phyloP scores from a whole-genome alignment of 108 stramenopile species.

The Nitzschia putrida region DNA sequence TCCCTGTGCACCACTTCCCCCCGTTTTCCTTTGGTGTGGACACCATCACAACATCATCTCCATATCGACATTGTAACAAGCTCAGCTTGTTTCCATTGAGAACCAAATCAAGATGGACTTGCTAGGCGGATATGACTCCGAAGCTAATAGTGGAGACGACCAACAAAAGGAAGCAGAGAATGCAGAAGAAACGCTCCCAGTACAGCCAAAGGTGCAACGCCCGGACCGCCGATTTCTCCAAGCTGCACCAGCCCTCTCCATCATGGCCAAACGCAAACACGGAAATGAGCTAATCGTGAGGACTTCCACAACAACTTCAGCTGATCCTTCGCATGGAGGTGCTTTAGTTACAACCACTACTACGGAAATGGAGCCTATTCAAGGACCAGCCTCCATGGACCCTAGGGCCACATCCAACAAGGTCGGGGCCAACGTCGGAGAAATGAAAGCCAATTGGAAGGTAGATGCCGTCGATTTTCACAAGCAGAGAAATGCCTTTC shows the following conservation, averaged over 20 bases:
- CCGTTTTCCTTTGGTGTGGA: too few species aligned
- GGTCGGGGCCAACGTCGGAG: background rate
- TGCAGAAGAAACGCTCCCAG: background rate
- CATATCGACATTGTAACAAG: too few species aligned
- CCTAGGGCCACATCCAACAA: slow-evolving; percentile 17
- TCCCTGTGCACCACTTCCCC: too few species aligned
- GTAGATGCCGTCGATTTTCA: slow-evolving; percentile 63
- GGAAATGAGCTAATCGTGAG: slow-evolving; percentile 43
- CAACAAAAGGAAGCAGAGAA: background rate
- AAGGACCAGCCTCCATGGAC: slow-evolving; percentile 52
- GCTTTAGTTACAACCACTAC: slow-evolving; percentile 16
- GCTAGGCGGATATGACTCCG: slow-evolving; percentile 43
- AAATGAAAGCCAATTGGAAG: slow-evolving; percentile 48
- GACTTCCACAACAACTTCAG: background rate
- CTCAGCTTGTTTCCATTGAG: too few species aligned
- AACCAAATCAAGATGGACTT: slow-evolving; percentile 38
- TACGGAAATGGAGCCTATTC: slow-evolving; percentile 43
- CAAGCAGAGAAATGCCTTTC: slow-evolving; percentile 65
- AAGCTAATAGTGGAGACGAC: slow-evolving; percentile 8
- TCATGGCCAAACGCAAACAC: slow-evolving; percentile 45
- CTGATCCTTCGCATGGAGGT: slow-evolving; percentile 13
- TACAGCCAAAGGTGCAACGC: slow-evolving; percentile 43
- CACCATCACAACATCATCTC: too few species aligned
- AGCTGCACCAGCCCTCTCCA: slow-evolving; percentile 49
- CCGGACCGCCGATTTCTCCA: slow-evolving; percentile 52